These are phyloP conservation scores for Epichloe sylvatica DNA, from an alignment of 2,329 filamentous ascomycete species.

Conservation along the genomic window DNA sequence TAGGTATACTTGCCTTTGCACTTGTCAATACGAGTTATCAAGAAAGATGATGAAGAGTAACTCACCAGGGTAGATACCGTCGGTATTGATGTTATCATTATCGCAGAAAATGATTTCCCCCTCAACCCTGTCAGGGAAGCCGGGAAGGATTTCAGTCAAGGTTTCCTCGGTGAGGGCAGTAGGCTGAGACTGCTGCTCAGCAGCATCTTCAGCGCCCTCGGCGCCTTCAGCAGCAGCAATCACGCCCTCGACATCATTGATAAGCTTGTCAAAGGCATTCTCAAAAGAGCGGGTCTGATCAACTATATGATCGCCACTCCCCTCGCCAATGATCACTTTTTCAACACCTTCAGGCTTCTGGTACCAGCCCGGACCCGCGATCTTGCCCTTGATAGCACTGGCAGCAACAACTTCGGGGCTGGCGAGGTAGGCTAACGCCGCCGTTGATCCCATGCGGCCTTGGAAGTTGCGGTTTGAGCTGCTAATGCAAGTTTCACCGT, in stretches of 20 bases:
- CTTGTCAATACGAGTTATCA: not conserved
- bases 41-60: not conserved
- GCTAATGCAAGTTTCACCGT: slow-evolving; percentile 74
- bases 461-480: slow-evolving; percentile 85
- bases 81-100: not conserved
- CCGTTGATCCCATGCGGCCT: slow-evolving; percentile 27
- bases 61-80: slow-evolving; percentile 1
- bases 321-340: slow-evolving; percentile 55
- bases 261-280: slow-evolving; percentile 56
- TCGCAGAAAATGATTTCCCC: not conserved
- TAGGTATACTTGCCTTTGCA: slow-evolving; percentile 61
- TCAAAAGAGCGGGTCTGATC: slow-evolving; percentile 39
- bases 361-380: slow-evolving; percentile 68
- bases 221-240: slow-evolving; percentile 40
- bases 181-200: not conserved
- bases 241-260: slow-evolving; percentile 52
- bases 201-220: slow-evolving; percentile 11
- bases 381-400: slow-evolving; percentile 60
- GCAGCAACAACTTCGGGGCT: slow-evolving; percentile 88
- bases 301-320: slow-evolving; percentile 45
- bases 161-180: not conserved
- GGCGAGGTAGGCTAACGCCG: slow-evolving; percentile 54
- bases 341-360: slow-evolving; percentile 52
- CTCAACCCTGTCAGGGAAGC: not conserved
- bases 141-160: slow-evolving; percentile 8